phyloP scores from a whole-genome alignment of 495 filamentous ascomycete genomes.

The Hyaloscypha finlandica region DNA sequence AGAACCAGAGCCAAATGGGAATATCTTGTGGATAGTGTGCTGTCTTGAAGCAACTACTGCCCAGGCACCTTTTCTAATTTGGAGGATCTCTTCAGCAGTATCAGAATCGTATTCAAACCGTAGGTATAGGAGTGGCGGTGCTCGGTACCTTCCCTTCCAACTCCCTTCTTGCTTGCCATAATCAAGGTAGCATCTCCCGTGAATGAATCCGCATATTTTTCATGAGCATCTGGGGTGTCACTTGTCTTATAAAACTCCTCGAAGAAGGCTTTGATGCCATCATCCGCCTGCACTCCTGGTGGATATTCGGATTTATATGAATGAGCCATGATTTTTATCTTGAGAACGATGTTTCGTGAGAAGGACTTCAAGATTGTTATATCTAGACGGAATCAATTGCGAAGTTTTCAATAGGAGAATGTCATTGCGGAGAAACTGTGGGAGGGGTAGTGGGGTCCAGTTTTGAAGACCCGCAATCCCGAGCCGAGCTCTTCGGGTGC shows the following conservation, averaged over 20 bases:
- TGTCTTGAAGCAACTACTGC: conserved; percentile 51
- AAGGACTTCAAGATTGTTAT: neutral
- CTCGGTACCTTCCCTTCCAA: conserved; percentile 51
- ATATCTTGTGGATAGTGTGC: conserved; percentile 54
- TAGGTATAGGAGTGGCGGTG: neutral
- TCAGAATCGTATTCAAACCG: neutral
- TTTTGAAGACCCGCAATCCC: neutral
- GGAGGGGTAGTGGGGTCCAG: neutral
- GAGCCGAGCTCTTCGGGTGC: neutral
- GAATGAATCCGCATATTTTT: conserved; percentile 56
- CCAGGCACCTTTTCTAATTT: conserved; percentile 58
- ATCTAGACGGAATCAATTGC: too few species aligned
- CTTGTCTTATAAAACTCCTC: conserved; percentile 59
- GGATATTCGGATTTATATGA: conserved; percentile 36
- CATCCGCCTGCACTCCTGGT: conserved; percentile 17
- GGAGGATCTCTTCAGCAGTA: conserved; percentile 24
- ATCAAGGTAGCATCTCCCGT: conserved; percentile 57
- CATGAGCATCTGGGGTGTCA: conserved; percentile 57
- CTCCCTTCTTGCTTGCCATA: conserved; percentile 54
- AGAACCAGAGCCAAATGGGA: conserved; percentile 40
- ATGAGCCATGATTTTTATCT: conserved; percentile 18
- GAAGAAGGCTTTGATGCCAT: conserved; percentile 49
- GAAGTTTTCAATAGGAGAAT: too few species aligned
- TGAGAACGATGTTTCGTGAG: neutral
- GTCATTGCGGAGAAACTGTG: too few species aligned